These are phyloP conservation scores for Yarrowia sp. DNA, from an alignment of 805 yeast genomes.

Conservation along the genomic window DNA sequence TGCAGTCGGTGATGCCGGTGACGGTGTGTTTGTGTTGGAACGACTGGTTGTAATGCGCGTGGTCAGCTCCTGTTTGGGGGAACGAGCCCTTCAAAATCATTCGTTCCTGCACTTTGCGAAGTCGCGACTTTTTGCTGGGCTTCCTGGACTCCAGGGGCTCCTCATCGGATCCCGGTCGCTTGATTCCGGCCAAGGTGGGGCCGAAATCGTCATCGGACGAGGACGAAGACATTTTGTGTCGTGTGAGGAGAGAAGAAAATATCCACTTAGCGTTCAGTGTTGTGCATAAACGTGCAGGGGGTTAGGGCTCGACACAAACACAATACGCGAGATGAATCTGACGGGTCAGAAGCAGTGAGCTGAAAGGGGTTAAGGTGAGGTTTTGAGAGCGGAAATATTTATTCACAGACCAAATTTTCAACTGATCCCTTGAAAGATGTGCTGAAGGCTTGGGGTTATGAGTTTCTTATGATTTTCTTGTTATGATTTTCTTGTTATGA, in stretches of 20 bases:
- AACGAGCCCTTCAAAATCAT: conserved; percentile 29
- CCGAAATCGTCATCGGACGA: conserved; percentile 40
- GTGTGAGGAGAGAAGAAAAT: neutral
- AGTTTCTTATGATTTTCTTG: too few relatives aligned
- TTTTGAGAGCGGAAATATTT: too few relatives aligned
- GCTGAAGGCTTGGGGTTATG: too few relatives aligned
- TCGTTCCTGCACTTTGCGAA: conserved; percentile 25
- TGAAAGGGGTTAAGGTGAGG: too few relatives aligned
- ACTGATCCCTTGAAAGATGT: too few relatives aligned
- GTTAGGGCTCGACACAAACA: conserved; percentile 10
- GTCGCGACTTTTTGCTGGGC: conserved; percentile 10
- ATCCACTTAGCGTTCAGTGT: conserved; percentile 21
- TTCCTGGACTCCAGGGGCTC: conserved; percentile 31
- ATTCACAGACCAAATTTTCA: too few relatives aligned
- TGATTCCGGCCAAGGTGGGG: conserved; percentile 30
- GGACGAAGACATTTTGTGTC: conserved; percentile 4
- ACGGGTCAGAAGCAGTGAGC: neutral
- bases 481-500: too few relatives aligned
- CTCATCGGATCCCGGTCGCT: conserved; percentile 30
- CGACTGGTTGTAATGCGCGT: conserved; percentile 34
- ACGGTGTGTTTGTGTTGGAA: conserved; percentile 31
- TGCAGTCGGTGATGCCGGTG: conserved; percentile 19
- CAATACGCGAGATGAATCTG: too few relatives aligned
- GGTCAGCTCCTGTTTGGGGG: conserved; percentile 8
- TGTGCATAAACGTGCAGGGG: conserved; percentile 15